Conservation (phyloP, 306 rosid species). For the Prunus persica region Prunus_persica_NCBIv2 NC_034010.1:18530001-18530500, state of each 20-base stretch:
- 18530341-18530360: not conserved
- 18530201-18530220: not conserved
- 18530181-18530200: not conserved
- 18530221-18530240: not conserved
- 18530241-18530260: not conserved
- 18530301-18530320: not conserved
- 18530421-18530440: not conserved
- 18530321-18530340: not conserved
- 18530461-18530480: not conserved
- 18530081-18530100: not conserved
- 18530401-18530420: not conserved
- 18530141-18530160: not conserved
- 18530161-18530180: not conserved
- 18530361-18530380: not conserved
- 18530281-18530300: not conserved
- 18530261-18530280: not conserved
- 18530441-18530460: not conserved
- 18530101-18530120: not conserved
- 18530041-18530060: not conserved
- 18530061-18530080: not conserved
- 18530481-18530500: not conserved
- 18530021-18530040: slow-evolving; percentile 1
- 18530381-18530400: not conserved
- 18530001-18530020: not conserved
- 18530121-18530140: not conserved